These are phyloP conservation scores for Suhomyces bokatorum DNA, from an alignment of 1,139 yeast species.

Conservation along the genomic window DNA sequence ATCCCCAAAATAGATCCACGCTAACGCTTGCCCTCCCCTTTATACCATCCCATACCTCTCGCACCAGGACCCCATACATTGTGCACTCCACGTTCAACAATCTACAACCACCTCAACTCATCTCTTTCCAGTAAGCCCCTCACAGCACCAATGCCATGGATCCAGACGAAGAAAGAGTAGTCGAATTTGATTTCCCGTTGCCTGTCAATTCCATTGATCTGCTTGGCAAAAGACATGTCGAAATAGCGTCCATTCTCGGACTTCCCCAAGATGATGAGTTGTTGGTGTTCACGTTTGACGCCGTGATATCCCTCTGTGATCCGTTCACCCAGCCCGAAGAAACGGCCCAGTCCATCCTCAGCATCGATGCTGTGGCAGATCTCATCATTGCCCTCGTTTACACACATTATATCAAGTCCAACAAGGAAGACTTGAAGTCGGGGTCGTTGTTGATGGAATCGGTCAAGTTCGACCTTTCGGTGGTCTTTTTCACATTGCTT, in stretches of 20 bases:
- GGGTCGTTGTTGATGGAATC: constrained; percentile 15
- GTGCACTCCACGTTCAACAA: background rate
- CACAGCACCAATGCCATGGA: constrained; percentile 24
- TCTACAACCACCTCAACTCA: background rate
- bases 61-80: too few relatives aligned
- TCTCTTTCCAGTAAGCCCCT: background rate
- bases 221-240: constrained; percentile 24
- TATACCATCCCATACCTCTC: too few relatives aligned
- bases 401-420: constrained; percentile 15
- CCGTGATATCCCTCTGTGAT: constrained; percentile 54
- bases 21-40: too few relatives aligned
- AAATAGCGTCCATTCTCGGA: constrained; percentile 21
- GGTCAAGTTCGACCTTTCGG: constrained; percentile 42
- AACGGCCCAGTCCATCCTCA: constrained; percentile 50
- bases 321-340: constrained; percentile 72
- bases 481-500: constrained; percentile 42
- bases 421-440: constrained; percentile 8
- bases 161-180: constrained; percentile 20
- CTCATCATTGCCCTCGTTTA: constrained; percentile 46
- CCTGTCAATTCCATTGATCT: constrained; percentile 19
- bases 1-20: too few relatives aligned
- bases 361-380: constrained; percentile 56
- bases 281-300: constrained; percentile 24
- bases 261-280: constrained; percentile 22
- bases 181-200: constrained; percentile 31